Evolutionary conservation across 2,329 filamentous ascomycete species (phyloP).

Genomic region (Rhytidhysteron rufulum): DNA sequence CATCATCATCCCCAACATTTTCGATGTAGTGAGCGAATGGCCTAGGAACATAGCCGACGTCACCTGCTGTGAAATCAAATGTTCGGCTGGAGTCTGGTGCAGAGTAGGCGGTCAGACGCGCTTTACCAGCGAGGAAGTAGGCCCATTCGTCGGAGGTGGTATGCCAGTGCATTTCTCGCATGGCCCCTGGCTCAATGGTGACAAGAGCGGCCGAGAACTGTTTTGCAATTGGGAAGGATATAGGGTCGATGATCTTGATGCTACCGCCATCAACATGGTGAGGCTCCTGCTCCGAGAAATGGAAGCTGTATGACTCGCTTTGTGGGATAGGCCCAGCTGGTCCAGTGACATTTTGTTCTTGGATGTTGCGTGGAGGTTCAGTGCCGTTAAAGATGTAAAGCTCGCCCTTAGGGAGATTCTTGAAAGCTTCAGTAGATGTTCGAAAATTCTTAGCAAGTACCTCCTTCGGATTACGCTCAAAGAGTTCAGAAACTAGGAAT

Average conservation of each 20-base stretch:
- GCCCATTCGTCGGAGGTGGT: slow-evolving; percentile 58
- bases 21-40: slow-evolving; percentile 58
- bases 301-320: slow-evolving; percentile 35
- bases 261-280: slow-evolving; percentile 53
- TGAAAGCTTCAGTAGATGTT: slow-evolving; percentile 33
- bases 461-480: slow-evolving; percentile 40
- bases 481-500: slow-evolving; percentile 55
- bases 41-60: slow-evolving; percentile 57
- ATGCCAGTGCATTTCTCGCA: slow-evolving; percentile 65
- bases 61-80: slow-evolving; percentile 58
- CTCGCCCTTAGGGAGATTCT: slow-evolving; percentile 35
- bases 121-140: slow-evolving; percentile 56
- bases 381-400: slow-evolving; percentile 44
- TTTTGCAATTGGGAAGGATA: slow-evolving; percentile 54
- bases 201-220: slow-evolving; percentile 57
- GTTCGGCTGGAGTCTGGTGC: slow-evolving; percentile 51
- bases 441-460: slow-evolving; percentile 44
- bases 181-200: slow-evolving; percentile 58
- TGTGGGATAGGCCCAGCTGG: slow-evolving; percentile 29
- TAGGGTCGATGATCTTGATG: slow-evolving; percentile 58
- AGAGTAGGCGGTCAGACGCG: slow-evolving; percentile 53
- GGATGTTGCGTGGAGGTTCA: slow-evolving; percentile 32
- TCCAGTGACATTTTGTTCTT: slow-evolving; percentile 44
- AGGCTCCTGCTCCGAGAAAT: slow-evolving; percentile 46
- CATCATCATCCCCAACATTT: slow-evolving; percentile 56